Base-by-base conservation (phyloP, 768 basidiomycete genomes). In the Leccinum rimulosum region DNA sequence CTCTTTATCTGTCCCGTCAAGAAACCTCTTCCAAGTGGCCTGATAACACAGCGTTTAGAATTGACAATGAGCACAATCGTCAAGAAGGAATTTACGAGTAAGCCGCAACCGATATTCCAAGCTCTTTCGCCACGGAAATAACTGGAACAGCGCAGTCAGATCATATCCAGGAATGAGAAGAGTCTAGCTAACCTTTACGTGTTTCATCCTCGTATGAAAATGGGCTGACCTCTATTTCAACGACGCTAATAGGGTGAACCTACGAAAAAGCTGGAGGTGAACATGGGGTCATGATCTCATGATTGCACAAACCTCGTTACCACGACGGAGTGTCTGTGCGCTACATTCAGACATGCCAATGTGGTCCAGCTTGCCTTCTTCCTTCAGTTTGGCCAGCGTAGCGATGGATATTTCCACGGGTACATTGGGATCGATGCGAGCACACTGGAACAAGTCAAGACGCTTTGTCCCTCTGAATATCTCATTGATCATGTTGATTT, bases 211-310 rank as follows among this genome's bases (percentile, higher is more conserved):
- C 82, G 54, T 84, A 84, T 2, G 80, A 76, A 79, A 83, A 87
- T 2, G 82, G 79, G 64, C 84, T 86, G 45, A 86, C 73, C 68
- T 90, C 89, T 54, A 89, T 86, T 68, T 90, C 87, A 8, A 85
- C 83, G 15, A 81, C 76, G 12, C 82, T 76, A 58, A 88, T 79
- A 2, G 82, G 83, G 49, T 80, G 75, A 10, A 86, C 74, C 81
- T 85, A 50, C 6, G 9, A 19, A 27, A 50, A 9, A 53, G 33
- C 1, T 38, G 5, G 17, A 17, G 30, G 8, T 9, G 36, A 61
- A 17, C 25, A 48, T 31, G 14, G 14, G 36, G 6, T 15, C 17
- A 10, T 19, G 12, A 3, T 27, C 22, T 15, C 1, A 19, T 17
- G 6, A 14, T 19, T 33, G 49, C 58, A 6, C 17, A n/a, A n/a